Evolutionary conservation across 2,329 filamentous ascomycete genomes (phyloP).

Genomic region (Rosellinia necatrix): DNA sequence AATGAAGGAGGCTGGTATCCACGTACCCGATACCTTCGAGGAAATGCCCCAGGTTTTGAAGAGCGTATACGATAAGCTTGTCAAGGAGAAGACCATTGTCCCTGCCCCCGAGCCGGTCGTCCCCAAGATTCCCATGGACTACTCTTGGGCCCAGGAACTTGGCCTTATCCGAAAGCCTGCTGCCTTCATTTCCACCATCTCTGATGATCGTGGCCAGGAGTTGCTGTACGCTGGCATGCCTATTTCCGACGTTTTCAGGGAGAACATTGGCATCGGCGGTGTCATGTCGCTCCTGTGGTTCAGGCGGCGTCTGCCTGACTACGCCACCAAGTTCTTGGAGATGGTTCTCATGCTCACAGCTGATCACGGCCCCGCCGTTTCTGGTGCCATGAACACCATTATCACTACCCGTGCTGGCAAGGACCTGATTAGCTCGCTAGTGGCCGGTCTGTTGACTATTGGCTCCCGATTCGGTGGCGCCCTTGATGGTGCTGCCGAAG

Average conservation of each 20-base stretch:
- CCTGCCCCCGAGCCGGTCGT: constrained; percentile 87
- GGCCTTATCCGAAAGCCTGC: constrained; percentile 99
- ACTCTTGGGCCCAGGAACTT: constrained; percentile 99
- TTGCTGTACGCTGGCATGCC: constrained; percentile 98
- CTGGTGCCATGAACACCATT: constrained; percentile 99
- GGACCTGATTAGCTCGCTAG: constrained; percentile 93
- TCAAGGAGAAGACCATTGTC: constrained; percentile 82
- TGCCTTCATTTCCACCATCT: constrained; percentile 99
- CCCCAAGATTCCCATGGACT: constrained; percentile 99
- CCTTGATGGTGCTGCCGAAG: constrained; percentile 88
- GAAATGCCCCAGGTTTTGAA: constrained; percentile 81
- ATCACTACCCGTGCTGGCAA: constrained; percentile 99
- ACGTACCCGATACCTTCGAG: constrained; percentile 96
- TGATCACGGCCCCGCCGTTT: constrained; percentile 97
- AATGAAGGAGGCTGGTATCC: constrained; percentile 93
- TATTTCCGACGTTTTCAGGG: constrained; percentile 99
- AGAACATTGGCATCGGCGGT: constrained; percentile 98
- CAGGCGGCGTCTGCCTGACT: constrained; percentile 93
- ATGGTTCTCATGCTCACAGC: constrained; percentile 99
- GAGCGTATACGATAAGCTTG: constrained; percentile 84
- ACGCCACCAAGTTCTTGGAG: constrained; percentile 98
- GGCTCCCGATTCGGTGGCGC: constrained; percentile 98
- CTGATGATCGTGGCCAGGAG: constrained; percentile 99
- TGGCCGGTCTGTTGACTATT: constrained; percentile 96
- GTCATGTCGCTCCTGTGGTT: constrained; percentile 99